phyloP scores from a whole-genome alignment of 257 asterid species.

The Coffea canephora region DNA sequence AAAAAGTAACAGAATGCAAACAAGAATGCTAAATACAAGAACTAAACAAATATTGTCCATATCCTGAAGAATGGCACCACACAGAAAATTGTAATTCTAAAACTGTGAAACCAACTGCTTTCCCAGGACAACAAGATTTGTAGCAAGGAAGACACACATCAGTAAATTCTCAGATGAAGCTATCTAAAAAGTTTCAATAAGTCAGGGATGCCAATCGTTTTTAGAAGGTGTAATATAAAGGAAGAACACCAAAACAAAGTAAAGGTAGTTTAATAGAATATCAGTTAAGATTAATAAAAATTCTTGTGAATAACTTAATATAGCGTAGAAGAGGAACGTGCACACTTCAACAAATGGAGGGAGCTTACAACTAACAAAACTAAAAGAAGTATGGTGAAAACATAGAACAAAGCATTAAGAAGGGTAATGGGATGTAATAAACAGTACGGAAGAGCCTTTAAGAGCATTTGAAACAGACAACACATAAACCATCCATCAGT shows the following conservation, averaged over 20 bases:
- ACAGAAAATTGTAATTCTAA: neutral
- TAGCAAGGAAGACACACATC: neutral
- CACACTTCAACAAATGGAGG: neutral
- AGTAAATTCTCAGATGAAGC: neutral
- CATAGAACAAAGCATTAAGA: neutral
- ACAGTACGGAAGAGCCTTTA: neutral
- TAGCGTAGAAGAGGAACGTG: neutral
- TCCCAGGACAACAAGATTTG: too few relatives aligned
- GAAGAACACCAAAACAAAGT: too few relatives aligned
- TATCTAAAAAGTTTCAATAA: neutral
- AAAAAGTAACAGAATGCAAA: neutral
- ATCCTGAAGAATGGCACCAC: neutral
- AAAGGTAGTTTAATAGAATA: neutral
- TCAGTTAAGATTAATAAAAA: neutral
- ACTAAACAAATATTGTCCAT: too few relatives aligned
- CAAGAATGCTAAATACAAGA: neutral
- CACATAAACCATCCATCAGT: neutral
- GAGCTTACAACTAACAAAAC: neutral
- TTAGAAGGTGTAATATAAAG: too few relatives aligned
- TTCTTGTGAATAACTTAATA: neutral
- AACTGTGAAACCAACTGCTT: too few relatives aligned
- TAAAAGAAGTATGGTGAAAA: neutral
- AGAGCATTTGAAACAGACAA: neutral
- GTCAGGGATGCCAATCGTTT: neutral
- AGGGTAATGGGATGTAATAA: neutral